Evolutionary conservation across 306 rosid species (phyloP).

Genomic region (Bauhinia variegata): DNA sequence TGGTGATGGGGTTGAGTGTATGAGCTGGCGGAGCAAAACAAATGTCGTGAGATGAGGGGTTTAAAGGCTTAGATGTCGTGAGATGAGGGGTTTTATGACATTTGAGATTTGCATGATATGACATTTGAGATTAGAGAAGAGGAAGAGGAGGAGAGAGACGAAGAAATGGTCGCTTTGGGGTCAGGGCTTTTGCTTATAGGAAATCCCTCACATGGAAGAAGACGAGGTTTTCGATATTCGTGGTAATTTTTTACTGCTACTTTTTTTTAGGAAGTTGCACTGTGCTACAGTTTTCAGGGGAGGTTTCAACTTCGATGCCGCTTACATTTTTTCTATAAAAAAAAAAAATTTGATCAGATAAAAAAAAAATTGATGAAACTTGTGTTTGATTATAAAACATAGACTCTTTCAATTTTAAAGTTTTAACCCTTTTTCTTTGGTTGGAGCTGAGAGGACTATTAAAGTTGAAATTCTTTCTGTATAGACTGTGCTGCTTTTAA

Average conservation of each 20-base stretch:
- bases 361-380: slow-evolving; percentile 9
- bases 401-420: background rate
- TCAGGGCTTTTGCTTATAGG: slow-evolving; percentile 44
- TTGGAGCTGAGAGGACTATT: slow-evolving; percentile 12
- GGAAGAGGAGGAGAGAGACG: slow-evolving; percentile 10
- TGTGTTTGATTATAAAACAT: slow-evolving; percentile 9
- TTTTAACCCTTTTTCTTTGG: too few relatives aligned
- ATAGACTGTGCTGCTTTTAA: slow-evolving; percentile 28
- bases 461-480: slow-evolving; percentile 30
- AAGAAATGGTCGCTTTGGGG: slow-evolving; percentile 42
- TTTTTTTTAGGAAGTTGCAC: background rate
- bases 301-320: slow-evolving; percentile 23
- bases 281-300: slow-evolving; percentile 38
- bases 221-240: slow-evolving; percentile 54
- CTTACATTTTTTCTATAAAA: background rate
- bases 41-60: slow-evolving; percentile 59
- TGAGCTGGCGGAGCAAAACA: slow-evolving; percentile 75
- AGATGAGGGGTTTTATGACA: slow-evolving; percentile 48
- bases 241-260: slow-evolving; percentile 1
- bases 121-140: slow-evolving; percentile 56
- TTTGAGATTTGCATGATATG: slow-evolving; percentile 83
- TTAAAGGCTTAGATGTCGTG: slow-evolving; percentile 58
- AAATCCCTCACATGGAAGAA: slow-evolving; percentile 55
- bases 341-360: too few relatives aligned
- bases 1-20: slow-evolving; percentile 63